Evolutionary conservation across 2,329 filamentous ascomycete genomes (phyloP), one percentile per base, ranked within the genome.

Genomic region (Sporothrix brunneoviolacea): DNA sequence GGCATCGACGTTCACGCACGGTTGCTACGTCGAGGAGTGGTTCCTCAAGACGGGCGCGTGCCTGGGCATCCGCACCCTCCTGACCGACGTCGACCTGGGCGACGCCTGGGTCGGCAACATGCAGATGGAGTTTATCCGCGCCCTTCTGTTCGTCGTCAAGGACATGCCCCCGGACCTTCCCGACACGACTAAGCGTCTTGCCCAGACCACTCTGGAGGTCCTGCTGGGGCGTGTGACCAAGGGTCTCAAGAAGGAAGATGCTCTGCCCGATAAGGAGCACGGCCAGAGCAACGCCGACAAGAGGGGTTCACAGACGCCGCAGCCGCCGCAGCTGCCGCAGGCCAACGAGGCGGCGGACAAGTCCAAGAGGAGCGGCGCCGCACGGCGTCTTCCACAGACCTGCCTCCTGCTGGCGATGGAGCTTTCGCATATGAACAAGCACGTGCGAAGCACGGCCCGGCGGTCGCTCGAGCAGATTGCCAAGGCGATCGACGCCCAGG

Each of bases 21-120:
- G 88, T 57, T 98, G 93, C 65, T 91, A 96, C 60, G 90, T 93
- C 60, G 91, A 98, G 65, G 93, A 98, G 61, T 99, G 94, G 93
- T 98, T 95, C 63, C 91, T 91, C 47, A 98, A 99, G 68, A 87
- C 90, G 33, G 93, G 91, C 43, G 93, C 93, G 35, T 91, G 87
- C 48, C 71, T 91, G 18, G 94, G 94, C 50, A 96, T 99, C 60
- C 85, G 88, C 61, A 84, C 94, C 51, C 72, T 98, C 52, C 83
- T 91, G 28, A 91, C 88, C 2, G 85, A 91, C 58, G 73, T 97
- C 50, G 83, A 91, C 48, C 76, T 98, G 41, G 89, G 89, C 37
- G 87, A 94, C 60, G 65, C 73, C 1, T 99, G 93, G 89, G 75
- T 98, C 30, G 76, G 81, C 18, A 79, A 84, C 12, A 86, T 89